phyloP scores from a whole-genome alignment of 73 alveolate species.

The Paramecium pentaurelia region DNA sequence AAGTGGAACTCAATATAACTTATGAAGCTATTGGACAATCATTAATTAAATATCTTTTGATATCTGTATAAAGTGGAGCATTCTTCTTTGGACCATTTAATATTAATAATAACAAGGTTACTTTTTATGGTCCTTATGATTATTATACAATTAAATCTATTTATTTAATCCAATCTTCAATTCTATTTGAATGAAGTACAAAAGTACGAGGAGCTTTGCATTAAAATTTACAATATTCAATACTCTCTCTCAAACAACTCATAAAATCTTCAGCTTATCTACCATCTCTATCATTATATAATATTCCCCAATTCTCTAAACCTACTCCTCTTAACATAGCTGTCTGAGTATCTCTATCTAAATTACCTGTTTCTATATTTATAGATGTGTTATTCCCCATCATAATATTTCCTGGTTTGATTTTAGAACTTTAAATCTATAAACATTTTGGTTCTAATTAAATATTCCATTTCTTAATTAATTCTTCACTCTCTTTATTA shows the following conservation, averaged over 20 bases:
- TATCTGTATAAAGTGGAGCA: background rate
- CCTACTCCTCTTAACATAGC: constrained; percentile 76
- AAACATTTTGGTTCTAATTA: constrained; percentile 53
- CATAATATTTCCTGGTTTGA: constrained; percentile 67
- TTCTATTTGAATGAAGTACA: background rate
- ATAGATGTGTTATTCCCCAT: constrained; percentile 68
- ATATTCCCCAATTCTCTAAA: constrained; percentile 83
- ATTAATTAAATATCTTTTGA: background rate
- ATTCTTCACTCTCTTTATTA: constrained; percentile 58
- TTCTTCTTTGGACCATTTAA: constrained; percentile 27
- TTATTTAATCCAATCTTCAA: background rate
- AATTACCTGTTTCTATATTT: constrained; percentile 62
- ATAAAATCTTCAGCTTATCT: constrained; percentile 65
- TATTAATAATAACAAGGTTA: background rate
- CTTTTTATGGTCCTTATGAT: constrained; percentile 63
- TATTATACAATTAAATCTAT: constrained; percentile 32
- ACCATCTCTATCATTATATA: constrained; percentile 75
- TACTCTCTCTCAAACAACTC: constrained; percentile 64
- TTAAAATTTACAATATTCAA: constrained; percentile 57
- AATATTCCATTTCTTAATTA: constrained; percentile 79
- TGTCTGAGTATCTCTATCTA: constrained; percentile 84
- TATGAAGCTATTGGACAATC: background rate
- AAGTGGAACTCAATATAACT: constrained; percentile 42
- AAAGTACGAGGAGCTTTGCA: constrained; percentile 66
- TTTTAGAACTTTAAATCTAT: constrained; percentile 64